These are phyloP conservation scores for Parafenestella ontariensis DNA, from an alignment of 2,329 filamentous ascomycete genomes.

Conservation along the genomic window DNA sequence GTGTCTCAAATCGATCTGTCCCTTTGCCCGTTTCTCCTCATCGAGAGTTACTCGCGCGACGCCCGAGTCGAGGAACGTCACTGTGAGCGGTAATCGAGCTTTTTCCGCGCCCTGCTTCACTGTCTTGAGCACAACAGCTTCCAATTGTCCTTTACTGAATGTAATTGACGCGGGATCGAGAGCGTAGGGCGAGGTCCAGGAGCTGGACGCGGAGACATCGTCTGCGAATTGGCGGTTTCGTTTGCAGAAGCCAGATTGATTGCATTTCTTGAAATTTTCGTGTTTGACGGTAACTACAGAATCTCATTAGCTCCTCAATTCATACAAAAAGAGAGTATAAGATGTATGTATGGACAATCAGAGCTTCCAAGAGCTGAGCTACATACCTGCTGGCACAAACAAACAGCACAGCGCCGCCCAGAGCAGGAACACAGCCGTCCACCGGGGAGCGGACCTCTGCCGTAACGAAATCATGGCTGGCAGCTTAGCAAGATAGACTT, in stretches of 20 bases:
- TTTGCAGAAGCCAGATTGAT: constrained; percentile 96
- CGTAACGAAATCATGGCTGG: constrained; percentile 36
- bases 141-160: constrained; percentile 80
- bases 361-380: constrained; percentile 5
- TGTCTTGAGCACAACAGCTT: constrained; percentile 82
- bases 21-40: constrained; percentile 87
- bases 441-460: constrained; percentile 60
- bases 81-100: constrained; percentile 79
- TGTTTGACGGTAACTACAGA: constrained; percentile 82
- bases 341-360: neutral
- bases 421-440: constrained; percentile 62
- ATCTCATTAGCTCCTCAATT: constrained; percentile 8
- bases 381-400: constrained; percentile 48
- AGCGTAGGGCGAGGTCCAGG: constrained; percentile 82
- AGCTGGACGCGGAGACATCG: constrained; percentile 68
- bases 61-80: constrained; percentile 90
- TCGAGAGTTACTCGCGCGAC: constrained; percentile 87
- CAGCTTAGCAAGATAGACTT: constrained; percentile 21
- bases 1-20: constrained; percentile 86
- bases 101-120: constrained; percentile 70
- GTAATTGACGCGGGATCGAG: constrained; percentile 74
- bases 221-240: constrained; percentile 92
- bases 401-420: constrained; percentile 42
- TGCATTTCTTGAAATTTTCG: constrained; percentile 95
- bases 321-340: neutral